phyloP scores from a whole-genome alignment of 2,329 filamentous ascomycete species.

The Colletotrichum truncatum region DNA sequence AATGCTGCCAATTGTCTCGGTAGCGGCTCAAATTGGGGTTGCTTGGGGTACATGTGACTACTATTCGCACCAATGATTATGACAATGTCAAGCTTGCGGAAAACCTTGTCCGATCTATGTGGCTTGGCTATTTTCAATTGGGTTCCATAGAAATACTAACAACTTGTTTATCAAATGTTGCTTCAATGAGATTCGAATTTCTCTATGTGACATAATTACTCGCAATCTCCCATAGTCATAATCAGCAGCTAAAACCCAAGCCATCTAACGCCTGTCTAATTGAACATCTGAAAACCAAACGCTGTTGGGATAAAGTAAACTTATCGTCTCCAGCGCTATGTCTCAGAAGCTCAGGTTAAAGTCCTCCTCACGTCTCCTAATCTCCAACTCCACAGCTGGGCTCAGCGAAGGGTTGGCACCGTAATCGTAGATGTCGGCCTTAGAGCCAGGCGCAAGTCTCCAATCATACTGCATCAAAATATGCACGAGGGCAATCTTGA shows the following conservation, averaged over 20 bases:
- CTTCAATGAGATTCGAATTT: neutral
- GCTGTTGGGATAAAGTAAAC: too few relatives aligned
- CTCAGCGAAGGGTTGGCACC: neutral
- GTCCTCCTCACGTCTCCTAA: neutral
- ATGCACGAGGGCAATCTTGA: constrained; percentile 39
- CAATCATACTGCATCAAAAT: constrained; percentile 20
- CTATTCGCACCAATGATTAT: neutral
- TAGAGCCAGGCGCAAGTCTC: neutral
- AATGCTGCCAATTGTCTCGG: neutral
- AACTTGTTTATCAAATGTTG: too few relatives aligned
- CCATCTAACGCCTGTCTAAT: too few relatives aligned
- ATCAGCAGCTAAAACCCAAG: too few relatives aligned
- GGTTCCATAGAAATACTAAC: too few relatives aligned
- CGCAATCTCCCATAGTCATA: too few relatives aligned
- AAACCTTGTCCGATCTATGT: constrained; percentile 7
- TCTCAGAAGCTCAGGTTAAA: neutral
- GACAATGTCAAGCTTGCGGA: neutral
- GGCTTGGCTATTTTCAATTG: too few relatives aligned
- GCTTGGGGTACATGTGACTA: neutral
- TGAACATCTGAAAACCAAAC: too few relatives aligned
- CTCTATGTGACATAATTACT: too few relatives aligned
- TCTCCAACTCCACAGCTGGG: neutral
- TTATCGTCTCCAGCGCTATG: too few relatives aligned
- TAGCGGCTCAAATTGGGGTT: neutral
- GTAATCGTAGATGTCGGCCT: neutral